Base-by-base conservation (phyloP, 257 asterid species). In the Plectranthus barbatus region DNA sequence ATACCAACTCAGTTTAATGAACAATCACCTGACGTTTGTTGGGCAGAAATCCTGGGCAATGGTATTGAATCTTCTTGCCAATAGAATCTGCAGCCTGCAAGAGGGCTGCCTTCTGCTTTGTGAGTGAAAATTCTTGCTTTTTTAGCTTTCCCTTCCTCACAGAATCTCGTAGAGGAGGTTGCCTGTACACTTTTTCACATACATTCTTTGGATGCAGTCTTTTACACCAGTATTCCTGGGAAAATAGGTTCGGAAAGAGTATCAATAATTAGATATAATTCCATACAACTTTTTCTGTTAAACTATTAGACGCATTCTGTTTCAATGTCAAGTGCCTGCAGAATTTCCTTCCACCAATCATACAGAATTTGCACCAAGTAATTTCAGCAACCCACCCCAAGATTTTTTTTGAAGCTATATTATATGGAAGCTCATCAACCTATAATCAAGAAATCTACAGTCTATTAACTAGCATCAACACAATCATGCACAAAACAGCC, bases 211-310 rank as follows among this genome's bases (percentile, higher is more conserved):
- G 99, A 73, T 93, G 97, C 75, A 78, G 78, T 78, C 87, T 81
- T 77, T 89, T 93, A 79, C 97, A 93, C 99, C 99, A 93, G 73
- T 87, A 89, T 76, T 93, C 99, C 99, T 93, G 69, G 29, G 41
- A 70, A 68, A 54, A 63, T 47, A 49, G 51, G 65, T 48, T 0
- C 52, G 26, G 47, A 19, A 56, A 36, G 33, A 23, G 19, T 20
- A 62, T 18, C 13, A 33, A 39, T 19, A 64, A 64, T 40, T 56
- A 62, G 54, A 52, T 62, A 69, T 56, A 39, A 72, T 60, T 51
- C 52, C 49, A 37, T 21, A 50, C 13, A 48, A 42, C 36, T 56
- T 49, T 74, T 21, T n/a, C n/a, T 46, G 39, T 70, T 65, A 17
- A 66, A 64, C 42, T 29, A 62, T 51, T 46, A 66, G 52, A 45